Conservation (phyloP, 2,329 filamentous ascomycete species). For the Talaromyces funiculosus region DNA sequence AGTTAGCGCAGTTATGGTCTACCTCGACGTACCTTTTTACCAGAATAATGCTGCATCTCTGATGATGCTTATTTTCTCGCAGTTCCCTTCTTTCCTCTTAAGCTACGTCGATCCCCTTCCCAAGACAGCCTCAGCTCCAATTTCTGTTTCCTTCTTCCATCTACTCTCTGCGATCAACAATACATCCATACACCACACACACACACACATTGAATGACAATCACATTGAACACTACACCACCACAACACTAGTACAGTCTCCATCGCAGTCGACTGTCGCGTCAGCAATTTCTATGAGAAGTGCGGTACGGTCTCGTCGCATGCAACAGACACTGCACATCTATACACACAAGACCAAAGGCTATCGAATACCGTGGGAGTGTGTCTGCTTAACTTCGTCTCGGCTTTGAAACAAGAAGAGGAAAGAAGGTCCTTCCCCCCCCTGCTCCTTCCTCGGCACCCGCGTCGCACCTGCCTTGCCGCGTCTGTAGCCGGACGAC, state of each 20-base stretch:
- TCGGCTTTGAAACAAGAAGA: no score
- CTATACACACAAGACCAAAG: neutral
- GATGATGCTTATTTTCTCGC: conserved; percentile 24
- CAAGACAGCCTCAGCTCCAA: conserved; percentile 26
- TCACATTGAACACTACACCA: neutral
- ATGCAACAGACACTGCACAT: neutral
- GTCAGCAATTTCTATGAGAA: neutral
- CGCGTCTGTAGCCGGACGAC: neutral
- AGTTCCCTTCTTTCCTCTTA: conserved; percentile 31
- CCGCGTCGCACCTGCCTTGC: conserved; percentile 15
- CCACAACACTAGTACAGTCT: no score
- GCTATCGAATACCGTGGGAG: neutral
- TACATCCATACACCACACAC: neutral
- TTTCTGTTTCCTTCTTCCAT: conserved; percentile 17
- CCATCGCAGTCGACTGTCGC: neutral
- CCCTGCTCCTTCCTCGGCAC: neutral
- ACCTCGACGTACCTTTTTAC: conserved; percentile 25
- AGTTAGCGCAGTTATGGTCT: no score
- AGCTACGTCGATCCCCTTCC: conserved; percentile 42
- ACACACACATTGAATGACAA: neutral
- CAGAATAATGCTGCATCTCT: neutral
- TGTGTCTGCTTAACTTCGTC: neutral
- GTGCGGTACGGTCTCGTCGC: neutral
- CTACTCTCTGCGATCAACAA: conserved; percentile 8
- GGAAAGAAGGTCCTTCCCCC: neutral